Base-by-base conservation (phyloP, 2,329 filamentous ascomycete species). In the Penicillium griseofulvum region DNA sequence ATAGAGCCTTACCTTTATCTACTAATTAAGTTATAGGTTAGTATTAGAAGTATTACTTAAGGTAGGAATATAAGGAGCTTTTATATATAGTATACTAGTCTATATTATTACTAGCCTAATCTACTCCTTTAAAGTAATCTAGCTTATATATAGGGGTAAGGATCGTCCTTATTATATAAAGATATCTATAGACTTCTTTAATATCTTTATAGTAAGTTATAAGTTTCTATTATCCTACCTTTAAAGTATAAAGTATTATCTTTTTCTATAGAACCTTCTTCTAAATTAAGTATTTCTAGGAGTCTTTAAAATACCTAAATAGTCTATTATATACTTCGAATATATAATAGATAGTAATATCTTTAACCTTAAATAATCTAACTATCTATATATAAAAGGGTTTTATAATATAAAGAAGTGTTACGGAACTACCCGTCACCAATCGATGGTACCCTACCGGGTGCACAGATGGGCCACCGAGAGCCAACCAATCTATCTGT, bases 291-390 rank as follows among this genome's bases (percentile, higher is more conserved):
- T 11, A 11, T 11, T 31, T 31, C 29, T 31, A 14, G 11, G 29
- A 31, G 29, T 31, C 29, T 31, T 31, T 31, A 31, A 31, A 31
- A 31, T 31, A 31, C 11, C 29, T 5, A 31, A 31, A 31, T 5
- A 31, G 29, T 31, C 29, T 31, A 3, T 31, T 60, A 24, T 60
- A 61, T 39, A 56, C 49, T 3, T 16, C 9, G 8, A 49, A 49
- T 8, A 49, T n/a, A 3, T 10, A 19, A 29, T 31, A 41, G 22
- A 38, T 38, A 29, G n/a, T 49, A 10, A 49, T n/a, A 17, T 28
- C 24, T 11, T 31, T 31, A 31, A 31, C 29, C 29, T 31, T 33
- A 45, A 3, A 45, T 45, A 33, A 17, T 45, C 29, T 11, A 11
- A 31, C 10, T 31, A 5, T 31, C 29, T 31, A 31, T 31, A 31